Evolutionary conservation across 768 basidiomycete genomes (phyloP), one percentile per base, ranked within the genome.

Genomic region (Austroboletus eburneus): DNA sequence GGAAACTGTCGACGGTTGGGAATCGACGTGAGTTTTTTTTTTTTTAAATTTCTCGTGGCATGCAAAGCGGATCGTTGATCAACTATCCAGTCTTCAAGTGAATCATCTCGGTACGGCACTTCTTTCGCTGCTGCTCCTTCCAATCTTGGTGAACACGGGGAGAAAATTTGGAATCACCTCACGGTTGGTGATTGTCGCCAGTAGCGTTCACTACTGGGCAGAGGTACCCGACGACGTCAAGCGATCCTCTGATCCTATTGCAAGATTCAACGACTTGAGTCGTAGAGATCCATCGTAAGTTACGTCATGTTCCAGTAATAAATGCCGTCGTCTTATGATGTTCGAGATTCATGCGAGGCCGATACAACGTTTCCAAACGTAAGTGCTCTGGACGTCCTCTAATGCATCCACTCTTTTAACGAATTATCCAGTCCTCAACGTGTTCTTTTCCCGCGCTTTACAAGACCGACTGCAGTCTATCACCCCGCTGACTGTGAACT

Each of bases 1-100:
- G 7, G 38, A 51, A 9, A 73, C 72, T 5, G 29, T 42, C 0
- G 72, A 79, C 55, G 77, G 73, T 7, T 80, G 73, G 73, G 74
- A 80, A 48, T 40, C 58, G 10, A 58, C 51, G 78, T 77, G 40
- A 4, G 67, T 56, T 38, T 5, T 20, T 3, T 34, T 9, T 25
- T 5, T n/a, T n/a, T n/a, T n/a, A n/a, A n/a, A n/a, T n/a, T n/a
- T n/a, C n/a, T n/a, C n/a, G n/a, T 18, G 2, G 24, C 2, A 35
- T 4, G n/a, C 13, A 18, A 5, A 7, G 4, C 17, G 0, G 13
- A 1, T n/a, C 17, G 5, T 24, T 42, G 12, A 48, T 17, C 1
- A 16, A 8, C 0, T 18, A 16, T 0, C 2, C 4, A 70, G 69
- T 1, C 45, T 74, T 10, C 70, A 72, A 44, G 61, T 68, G 18